phyloP scores from a whole-genome alignment of 768 basidiomycete genomes.

The Aureoboletus auriporus region DNA sequence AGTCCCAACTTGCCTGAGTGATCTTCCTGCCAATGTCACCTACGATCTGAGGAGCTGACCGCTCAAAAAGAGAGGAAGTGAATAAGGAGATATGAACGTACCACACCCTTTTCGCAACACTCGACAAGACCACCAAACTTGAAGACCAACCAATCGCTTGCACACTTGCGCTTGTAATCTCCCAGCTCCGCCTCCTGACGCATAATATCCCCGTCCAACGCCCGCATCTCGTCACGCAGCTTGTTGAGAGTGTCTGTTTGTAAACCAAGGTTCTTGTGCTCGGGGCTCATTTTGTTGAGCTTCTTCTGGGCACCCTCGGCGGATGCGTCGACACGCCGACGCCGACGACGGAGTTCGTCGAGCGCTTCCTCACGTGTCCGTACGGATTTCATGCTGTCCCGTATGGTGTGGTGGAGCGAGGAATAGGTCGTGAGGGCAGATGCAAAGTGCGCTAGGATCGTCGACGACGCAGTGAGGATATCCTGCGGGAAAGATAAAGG shows the following conservation, averaged over 20 bases:
- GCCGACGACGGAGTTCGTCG: slow-evolving; percentile 68
- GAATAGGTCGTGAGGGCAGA: slow-evolving; percentile 67
- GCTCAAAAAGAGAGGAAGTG: neutral
- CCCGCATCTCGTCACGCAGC: slow-evolving; percentile 71
- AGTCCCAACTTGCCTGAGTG: slow-evolving; percentile 32
- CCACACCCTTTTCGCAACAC: slow-evolving; percentile 74
- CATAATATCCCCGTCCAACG: slow-evolving; percentile 80
- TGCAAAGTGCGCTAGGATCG: slow-evolving; percentile 63
- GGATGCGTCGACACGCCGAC: slow-evolving; percentile 60
- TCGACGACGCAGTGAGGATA: slow-evolving; percentile 64
- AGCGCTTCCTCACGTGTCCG: slow-evolving; percentile 81
- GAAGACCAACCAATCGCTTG: slow-evolving; percentile 68
- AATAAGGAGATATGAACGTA: slow-evolving; percentile 24
- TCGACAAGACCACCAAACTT: slow-evolving; percentile 89
- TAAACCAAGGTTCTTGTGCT: slow-evolving; percentile 74
- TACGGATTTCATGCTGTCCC: slow-evolving; percentile 70
- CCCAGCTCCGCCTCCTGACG: slow-evolving; percentile 74
- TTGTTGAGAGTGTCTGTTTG: slow-evolving; percentile 73
- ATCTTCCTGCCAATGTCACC: slow-evolving; percentile 48
- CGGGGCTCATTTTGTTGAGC: slow-evolving; percentile 82
- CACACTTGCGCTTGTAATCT: slow-evolving; percentile 75
- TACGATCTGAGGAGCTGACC: slow-evolving; percentile 33
- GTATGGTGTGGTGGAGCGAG: slow-evolving; percentile 60
- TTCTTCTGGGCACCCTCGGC: slow-evolving; percentile 87
- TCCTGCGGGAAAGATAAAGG: slow-evolving; percentile 46